phyloP scores from a whole-genome alignment of 306 rosid species.

The Prunus armeniaca region DNA sequence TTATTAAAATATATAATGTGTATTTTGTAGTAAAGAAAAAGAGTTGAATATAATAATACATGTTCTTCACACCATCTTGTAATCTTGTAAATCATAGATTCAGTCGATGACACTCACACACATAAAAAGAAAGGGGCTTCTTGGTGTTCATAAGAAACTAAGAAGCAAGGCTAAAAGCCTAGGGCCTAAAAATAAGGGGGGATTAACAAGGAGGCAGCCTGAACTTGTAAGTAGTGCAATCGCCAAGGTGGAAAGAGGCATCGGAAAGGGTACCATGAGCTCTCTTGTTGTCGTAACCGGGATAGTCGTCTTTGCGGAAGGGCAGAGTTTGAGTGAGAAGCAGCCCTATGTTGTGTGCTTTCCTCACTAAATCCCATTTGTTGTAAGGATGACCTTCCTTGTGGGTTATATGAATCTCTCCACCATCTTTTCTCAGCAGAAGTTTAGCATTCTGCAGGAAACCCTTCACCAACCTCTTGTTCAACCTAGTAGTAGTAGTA shows the following conservation, averaged over 20 bases:
- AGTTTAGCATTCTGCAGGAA: conserved; percentile 57
- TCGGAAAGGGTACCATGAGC: conserved; percentile 58
- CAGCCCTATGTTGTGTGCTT: conserved; percentile 61
- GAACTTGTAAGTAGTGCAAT: conserved; percentile 64
- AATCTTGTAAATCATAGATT: not conserved
- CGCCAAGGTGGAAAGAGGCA: conserved; percentile 48
- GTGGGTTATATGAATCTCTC: conserved; percentile 71
- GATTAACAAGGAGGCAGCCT: conserved; percentile 27
- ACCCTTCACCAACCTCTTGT: conserved; percentile 68
- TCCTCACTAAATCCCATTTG: conserved; percentile 62
- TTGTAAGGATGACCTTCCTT: conserved; percentile 75
- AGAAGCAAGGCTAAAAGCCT: too few relatives aligned
- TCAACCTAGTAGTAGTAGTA: conserved; percentile 38
- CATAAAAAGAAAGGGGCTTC: too few relatives aligned
- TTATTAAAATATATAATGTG: not conserved
- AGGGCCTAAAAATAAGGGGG: not conserved
- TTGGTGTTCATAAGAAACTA: too few relatives aligned
- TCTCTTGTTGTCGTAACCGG: conserved; percentile 76
- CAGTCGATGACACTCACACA: too few relatives aligned
- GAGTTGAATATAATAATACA: too few relatives aligned
- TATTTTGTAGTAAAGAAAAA: too few relatives aligned
- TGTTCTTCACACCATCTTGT: too few relatives aligned
- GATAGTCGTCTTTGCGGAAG: conserved; percentile 53
- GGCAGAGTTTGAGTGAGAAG: conserved; percentile 38
- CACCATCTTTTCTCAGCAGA: conserved; percentile 50